Conservation (phyloP, 2,329 filamentous ascomycete species). For the Huntiella moniliformis region DNA sequence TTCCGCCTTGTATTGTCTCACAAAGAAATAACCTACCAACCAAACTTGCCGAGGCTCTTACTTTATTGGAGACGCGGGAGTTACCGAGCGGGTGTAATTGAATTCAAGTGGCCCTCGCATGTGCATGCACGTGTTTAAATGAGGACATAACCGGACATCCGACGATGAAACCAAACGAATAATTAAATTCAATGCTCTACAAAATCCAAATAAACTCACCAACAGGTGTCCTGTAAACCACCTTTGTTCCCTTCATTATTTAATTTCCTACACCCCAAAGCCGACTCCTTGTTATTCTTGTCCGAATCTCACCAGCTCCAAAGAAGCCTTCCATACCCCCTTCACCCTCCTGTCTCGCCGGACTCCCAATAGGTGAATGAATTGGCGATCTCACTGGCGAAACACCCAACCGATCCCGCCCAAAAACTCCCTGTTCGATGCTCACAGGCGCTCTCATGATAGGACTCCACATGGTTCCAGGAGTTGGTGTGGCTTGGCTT, state of each 20-base stretch:
- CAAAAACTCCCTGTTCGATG: neutral
- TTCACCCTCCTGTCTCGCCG: slow-evolving; percentile 1
- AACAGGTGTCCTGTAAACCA: slow-evolving; percentile 1
- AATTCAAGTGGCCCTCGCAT: too few relatives aligned
- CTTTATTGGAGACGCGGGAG: too few relatives aligned
- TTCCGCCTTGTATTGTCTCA: too few relatives aligned
- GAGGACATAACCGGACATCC: too few relatives aligned
- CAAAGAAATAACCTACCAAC: too few relatives aligned
- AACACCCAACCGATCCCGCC: slow-evolving; percentile 3
- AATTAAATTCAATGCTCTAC: too few relatives aligned
- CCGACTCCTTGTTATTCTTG: slow-evolving; percentile 9
- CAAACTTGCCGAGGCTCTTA: too few relatives aligned
- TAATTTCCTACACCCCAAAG: slow-evolving; percentile 3
- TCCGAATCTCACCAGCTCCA: slow-evolving; percentile 2
- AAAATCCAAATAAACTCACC: too few relatives aligned
- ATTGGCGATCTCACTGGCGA: slow-evolving; percentile 9
- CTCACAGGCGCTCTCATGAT: neutral
- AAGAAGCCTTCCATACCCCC: neutral
- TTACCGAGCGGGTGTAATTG: too few relatives aligned
- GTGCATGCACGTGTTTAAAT: too few relatives aligned
- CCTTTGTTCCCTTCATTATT: neutral
- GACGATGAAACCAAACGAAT: too few relatives aligned
- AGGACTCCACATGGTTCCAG: slow-evolving; percentile 1
- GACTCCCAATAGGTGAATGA: slow-evolving; percentile 11
- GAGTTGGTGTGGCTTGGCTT: too few relatives aligned